Conservation (phyloP, 331 rosid genomes). For the Dryas integrifolia region DNA sequence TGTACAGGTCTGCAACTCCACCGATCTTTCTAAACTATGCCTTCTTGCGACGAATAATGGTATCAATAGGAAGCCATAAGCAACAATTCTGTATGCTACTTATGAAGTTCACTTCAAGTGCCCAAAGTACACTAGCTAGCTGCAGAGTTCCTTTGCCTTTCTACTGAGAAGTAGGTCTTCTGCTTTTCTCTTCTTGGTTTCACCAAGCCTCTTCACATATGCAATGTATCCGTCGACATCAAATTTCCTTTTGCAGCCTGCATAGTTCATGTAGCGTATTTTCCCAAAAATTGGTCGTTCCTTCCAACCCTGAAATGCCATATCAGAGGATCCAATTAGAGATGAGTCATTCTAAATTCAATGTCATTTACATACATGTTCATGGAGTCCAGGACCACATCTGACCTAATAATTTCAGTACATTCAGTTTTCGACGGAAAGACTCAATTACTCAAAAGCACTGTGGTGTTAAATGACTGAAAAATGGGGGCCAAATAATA, state of each 20-base stretch:
- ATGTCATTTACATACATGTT: background rate
- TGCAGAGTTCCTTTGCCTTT: slow-evolving; percentile 45
- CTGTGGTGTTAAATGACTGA: background rate
- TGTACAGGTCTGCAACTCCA: background rate
- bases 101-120: background rate
- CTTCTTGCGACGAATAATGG: background rate
- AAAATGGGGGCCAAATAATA: background rate
- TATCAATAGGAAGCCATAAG: background rate
- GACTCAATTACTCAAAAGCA: background rate
- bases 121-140: slow-evolving; percentile 3
- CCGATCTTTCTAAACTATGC: background rate
- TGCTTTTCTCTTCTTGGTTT: slow-evolving; percentile 62
- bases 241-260: slow-evolving; percentile 93
- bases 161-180: slow-evolving; percentile 33
- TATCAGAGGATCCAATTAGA: background rate
- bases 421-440: background rate
- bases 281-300: slow-evolving; percentile 85
- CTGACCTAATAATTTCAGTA: background rate
- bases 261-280: slow-evolving; percentile 87
- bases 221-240: slow-evolving; percentile 73
- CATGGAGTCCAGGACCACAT: background rate
- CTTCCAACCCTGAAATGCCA: slow-evolving; percentile 71
- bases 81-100: background rate
- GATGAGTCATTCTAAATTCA: background rate
- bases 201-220: slow-evolving; percentile 54